Conservation (phyloP, 441 rosid species). For the Omphalea diandra region DNA sequence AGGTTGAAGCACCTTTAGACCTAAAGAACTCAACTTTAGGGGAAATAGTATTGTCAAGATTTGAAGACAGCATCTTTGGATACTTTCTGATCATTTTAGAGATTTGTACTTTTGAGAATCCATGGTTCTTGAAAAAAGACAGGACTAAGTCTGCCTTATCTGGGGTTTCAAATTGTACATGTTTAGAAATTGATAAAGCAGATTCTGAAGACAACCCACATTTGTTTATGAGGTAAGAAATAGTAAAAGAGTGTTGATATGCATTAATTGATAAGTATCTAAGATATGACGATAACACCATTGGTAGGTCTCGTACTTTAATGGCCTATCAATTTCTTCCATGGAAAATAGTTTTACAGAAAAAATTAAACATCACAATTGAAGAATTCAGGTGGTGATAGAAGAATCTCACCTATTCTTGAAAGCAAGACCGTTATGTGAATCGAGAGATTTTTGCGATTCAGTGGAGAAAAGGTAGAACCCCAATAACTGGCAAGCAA, state of each 20-base stretch:
- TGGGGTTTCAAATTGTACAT: background rate
- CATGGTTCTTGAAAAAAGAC: constrained; percentile 10
- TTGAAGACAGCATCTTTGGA: background rate
- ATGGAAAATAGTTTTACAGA: constrained; percentile 1
- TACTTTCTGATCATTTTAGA: background rate
- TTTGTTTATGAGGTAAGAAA: constrained; percentile 16
- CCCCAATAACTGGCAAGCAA: no score
- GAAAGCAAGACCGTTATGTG: no score
- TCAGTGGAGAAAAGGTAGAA: no score
- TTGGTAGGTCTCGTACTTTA: background rate
- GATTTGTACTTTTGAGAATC: constrained; percentile 10
- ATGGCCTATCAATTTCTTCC: background rate
- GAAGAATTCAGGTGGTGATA: background rate
- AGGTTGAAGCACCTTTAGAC: constrained; percentile 16
- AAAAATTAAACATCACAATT: background rate
- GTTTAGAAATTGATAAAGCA: constrained; percentile 14
- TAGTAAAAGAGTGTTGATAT: constrained; percentile 11
- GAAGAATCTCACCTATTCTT: no score
- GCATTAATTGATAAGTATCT: constrained; percentile 1
- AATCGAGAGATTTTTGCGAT: no score
- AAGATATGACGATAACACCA: background rate
- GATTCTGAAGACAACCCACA: constrained; percentile 27
- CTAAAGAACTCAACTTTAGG: constrained; percentile 21
- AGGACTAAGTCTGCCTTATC: constrained; percentile 19
- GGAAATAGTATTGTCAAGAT: constrained; percentile 2